Evolutionary conservation across 2,329 filamentous ascomycete genomes (phyloP).

Genomic region (Ilyonectria sp.): DNA sequence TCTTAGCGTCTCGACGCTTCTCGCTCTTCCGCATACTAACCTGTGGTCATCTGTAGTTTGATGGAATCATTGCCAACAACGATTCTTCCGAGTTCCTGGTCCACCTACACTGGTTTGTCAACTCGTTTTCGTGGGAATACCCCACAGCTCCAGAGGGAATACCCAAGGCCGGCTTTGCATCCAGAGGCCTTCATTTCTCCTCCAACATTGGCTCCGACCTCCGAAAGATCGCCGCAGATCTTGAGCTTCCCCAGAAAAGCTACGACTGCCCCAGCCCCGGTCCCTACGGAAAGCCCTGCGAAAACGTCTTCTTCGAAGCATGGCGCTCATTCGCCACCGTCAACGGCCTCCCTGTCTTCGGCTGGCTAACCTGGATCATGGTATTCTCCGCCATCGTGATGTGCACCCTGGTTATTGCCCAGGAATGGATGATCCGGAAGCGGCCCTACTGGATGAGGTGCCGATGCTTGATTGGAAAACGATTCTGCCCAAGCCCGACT

Average conservation of each 20-base stretch:
- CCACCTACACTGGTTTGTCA: conserved; percentile 46
- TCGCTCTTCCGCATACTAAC: not conserved
- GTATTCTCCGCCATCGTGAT: conserved; percentile 36
- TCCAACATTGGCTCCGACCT: conserved; percentile 40
- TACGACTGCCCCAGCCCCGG: conserved; percentile 41
- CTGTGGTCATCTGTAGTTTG: conserved; percentile 36
- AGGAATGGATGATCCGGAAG: conserved; percentile 47
- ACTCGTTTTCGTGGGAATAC: conserved; percentile 47
- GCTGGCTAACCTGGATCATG: conserved; percentile 38
- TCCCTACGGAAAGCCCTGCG: conserved; percentile 36
- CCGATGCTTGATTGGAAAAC: conserved; percentile 45
- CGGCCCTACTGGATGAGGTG: conserved; percentile 47
- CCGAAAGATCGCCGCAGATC: conserved; percentile 39
- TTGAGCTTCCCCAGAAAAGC: conserved; percentile 42
- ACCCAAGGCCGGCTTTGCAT: conserved; percentile 43
- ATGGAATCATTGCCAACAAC: conserved; percentile 47
- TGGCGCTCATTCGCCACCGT: conserved; percentile 41
- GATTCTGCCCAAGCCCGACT: conserved; percentile 43
- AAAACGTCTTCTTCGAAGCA: conserved; percentile 48
- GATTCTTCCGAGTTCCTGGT: conserved; percentile 46
- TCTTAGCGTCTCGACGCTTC: not conserved
- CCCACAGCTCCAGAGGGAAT: conserved; percentile 43
- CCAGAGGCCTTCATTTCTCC: conserved; percentile 33
- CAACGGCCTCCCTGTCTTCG: conserved; percentile 33
- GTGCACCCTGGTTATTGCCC: conserved; percentile 29